A percentile compares a stretch with the other conserved stretches of the same genome.
Conservation (phyloP, 208 protist genomes). For the Wallacemonas sp. region DNA sequence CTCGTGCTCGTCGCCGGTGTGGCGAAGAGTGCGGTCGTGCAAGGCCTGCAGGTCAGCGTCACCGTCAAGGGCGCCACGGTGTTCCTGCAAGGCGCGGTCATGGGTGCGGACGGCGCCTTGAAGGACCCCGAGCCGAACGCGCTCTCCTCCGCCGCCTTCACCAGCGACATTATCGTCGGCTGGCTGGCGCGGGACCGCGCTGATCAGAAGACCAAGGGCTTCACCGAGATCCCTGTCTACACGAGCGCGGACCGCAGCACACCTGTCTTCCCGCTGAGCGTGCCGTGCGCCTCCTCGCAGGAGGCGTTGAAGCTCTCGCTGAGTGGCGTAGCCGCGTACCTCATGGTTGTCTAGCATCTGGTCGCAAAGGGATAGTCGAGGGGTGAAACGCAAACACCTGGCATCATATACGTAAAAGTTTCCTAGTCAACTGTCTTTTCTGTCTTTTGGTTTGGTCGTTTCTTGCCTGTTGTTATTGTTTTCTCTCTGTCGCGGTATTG, state of each 20-base stretch:
- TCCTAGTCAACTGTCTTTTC: neutral
- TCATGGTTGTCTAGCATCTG: conserved; percentile 39
- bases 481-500: conserved; percentile 1
- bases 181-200: conserved; percentile 50
- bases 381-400: no score
- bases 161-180: conserved; percentile 49
- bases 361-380: no score
- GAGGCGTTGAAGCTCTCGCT: conserved; percentile 45
- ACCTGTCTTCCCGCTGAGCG: conserved; percentile 49
- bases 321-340: conserved; percentile 71
- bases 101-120: conserved; percentile 45
- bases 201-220: conserved; percentile 19
- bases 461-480: conserved; percentile 20
- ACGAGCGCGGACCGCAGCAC: conserved; percentile 54
- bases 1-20: conserved; percentile 60
- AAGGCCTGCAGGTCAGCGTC: conserved; percentile 35
- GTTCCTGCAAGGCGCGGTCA: conserved; percentile 71
- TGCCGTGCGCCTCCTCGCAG: conserved; percentile 32
- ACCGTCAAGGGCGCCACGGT: conserved; percentile 64
- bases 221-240: conserved; percentile 73
- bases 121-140: conserved; percentile 44
- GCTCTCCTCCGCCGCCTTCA: conserved; percentile 61
- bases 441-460: conserved; percentile 22
- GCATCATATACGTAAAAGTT: no score
- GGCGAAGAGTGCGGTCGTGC: conserved; percentile 17